phyloP scores from a whole-genome alignment of 176 grass and related monocot genomes.

The Dactylis glomerata region DNA sequence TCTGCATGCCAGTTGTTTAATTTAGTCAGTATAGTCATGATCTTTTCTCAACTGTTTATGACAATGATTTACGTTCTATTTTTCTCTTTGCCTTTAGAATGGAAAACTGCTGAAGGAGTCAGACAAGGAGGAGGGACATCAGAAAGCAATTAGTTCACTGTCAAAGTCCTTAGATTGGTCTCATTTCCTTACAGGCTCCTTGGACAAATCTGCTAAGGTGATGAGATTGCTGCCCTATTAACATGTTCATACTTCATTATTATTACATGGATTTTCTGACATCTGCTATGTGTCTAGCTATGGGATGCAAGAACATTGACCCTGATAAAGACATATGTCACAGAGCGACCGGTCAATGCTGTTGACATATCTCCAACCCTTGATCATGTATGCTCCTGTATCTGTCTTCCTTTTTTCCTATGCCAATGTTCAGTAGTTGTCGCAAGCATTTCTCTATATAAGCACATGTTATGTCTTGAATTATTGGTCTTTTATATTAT shows the following conservation, averaged over 20 bases:
- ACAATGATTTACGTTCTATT: constrained; percentile 23
- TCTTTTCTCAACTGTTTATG: not conserved
- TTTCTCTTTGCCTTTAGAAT: constrained; percentile 41
- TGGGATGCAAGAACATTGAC: constrained; percentile 79
- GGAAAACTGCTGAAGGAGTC: constrained; percentile 70
- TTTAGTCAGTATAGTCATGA: not conserved
- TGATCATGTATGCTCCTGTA: constrained; percentile 61
- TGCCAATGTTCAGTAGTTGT: not conserved
- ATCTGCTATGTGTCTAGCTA: constrained; percentile 36
- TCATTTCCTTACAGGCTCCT: constrained; percentile 73
- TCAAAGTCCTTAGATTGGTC: constrained; percentile 64
- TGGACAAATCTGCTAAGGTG: constrained; percentile 91
- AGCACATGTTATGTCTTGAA: not conserved
- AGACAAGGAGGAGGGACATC: constrained; percentile 75
- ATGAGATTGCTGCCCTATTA: not conserved
- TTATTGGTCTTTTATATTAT: not conserved
- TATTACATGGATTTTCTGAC: not conserved
- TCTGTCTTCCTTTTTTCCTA: not conserved
- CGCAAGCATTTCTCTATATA: not conserved
- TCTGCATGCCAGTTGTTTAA: not conserved
- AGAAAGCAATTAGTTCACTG: constrained; percentile 68
- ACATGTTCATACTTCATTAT: not conserved
- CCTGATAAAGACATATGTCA: constrained; percentile 77
- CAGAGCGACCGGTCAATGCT: constrained; percentile 84
- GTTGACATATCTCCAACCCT: constrained; percentile 87